Conservation (phyloP, 352 stramenopile species). For the Globisporangium parvum region DNA sequence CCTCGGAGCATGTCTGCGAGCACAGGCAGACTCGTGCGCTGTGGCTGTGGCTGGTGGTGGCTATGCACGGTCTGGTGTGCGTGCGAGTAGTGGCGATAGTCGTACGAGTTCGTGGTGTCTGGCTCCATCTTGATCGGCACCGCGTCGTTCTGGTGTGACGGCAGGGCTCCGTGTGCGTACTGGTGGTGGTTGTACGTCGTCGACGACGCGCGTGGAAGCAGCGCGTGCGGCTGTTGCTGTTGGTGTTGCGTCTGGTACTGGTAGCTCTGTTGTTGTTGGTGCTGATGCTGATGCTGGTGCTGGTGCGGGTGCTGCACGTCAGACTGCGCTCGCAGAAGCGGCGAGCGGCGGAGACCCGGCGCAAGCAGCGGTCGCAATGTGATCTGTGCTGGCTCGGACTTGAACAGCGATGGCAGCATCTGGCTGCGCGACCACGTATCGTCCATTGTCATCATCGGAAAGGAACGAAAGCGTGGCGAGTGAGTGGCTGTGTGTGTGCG, state of each 20-base stretch:
- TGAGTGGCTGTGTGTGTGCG: neutral
- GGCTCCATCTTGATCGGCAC: conserved; percentile 1
- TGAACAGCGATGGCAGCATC: conserved; percentile 8
- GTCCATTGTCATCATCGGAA: conserved; percentile 3
- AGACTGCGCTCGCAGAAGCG: neutral
- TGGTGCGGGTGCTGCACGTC: neutral
- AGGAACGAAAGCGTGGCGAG: too few species aligned
- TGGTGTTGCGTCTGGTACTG: neutral
- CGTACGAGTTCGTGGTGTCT: conserved; percentile 1
- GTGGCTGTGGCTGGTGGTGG: neutral
- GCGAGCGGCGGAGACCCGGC: neutral
- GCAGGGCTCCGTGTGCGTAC: neutral
- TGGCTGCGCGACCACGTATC: conserved; percentile 2
- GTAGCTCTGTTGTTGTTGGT: neutral
- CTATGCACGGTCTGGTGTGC: neutral
- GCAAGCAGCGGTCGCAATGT: conserved; percentile 4
- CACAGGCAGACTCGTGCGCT: conserved; percentile 5
- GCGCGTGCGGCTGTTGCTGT: neutral
- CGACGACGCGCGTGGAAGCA: neutral
- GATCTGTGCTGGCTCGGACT: conserved; percentile 4
- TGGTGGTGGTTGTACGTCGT: neutral
- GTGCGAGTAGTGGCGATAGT: neutral
- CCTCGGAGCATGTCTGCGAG: conserved; percentile 5
- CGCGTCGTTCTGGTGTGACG: neutral
- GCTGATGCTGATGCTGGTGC: neutral